phyloP scores from a whole-genome alignment of 2,329 filamentous ascomycete species.

The Purpureocillium takamizusanense region DNA sequence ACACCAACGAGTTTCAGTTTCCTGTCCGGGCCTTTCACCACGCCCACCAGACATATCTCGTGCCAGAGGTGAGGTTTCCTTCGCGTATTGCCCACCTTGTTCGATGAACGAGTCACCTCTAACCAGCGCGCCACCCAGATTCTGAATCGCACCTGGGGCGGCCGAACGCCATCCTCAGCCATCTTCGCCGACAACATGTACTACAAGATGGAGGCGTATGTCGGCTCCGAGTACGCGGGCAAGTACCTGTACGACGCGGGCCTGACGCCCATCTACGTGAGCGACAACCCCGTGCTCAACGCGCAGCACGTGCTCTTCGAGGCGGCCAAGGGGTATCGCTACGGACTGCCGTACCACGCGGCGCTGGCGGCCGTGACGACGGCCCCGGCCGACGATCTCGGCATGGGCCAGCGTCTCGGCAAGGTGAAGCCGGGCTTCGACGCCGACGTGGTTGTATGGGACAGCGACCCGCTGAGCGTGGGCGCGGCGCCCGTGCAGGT shows the following conservation, averaged over 20 bases:
- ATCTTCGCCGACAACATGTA: conserved; percentile 66
- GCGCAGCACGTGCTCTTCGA: conserved; percentile 62
- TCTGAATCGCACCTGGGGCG: conserved; percentile 47
- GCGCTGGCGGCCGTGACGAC: conserved; percentile 50
- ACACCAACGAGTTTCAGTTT: conserved; percentile 65
- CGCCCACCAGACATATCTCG: conserved; percentile 56
- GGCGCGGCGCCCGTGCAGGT: conserved; percentile 52
- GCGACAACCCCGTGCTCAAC: conserved; percentile 61
- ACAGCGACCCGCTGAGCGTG: conserved; percentile 51
- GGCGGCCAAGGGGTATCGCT: conserved; percentile 50
- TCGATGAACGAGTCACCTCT: no score
- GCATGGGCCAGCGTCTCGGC: conserved; percentile 47
- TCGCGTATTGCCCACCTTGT: no score
- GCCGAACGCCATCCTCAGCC: conserved; percentile 45
- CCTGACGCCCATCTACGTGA: conserved; percentile 59
- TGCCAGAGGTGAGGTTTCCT: conserved; percentile 44
- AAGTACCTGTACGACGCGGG: conserved; percentile 57
- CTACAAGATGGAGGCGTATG: conserved; percentile 60
- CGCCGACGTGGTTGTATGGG: conserved; percentile 54
- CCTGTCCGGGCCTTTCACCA: conserved; percentile 60
- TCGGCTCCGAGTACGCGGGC: conserved; percentile 56
- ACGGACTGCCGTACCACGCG: conserved; percentile 51
- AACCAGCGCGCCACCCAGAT: no score
- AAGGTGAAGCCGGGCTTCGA: conserved; percentile 54
- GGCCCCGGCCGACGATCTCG: conserved; percentile 48